Evolutionary conservation across 2,329 filamentous ascomycete species (phyloP).

Genomic region (Neofusicoccum ribis): DNA sequence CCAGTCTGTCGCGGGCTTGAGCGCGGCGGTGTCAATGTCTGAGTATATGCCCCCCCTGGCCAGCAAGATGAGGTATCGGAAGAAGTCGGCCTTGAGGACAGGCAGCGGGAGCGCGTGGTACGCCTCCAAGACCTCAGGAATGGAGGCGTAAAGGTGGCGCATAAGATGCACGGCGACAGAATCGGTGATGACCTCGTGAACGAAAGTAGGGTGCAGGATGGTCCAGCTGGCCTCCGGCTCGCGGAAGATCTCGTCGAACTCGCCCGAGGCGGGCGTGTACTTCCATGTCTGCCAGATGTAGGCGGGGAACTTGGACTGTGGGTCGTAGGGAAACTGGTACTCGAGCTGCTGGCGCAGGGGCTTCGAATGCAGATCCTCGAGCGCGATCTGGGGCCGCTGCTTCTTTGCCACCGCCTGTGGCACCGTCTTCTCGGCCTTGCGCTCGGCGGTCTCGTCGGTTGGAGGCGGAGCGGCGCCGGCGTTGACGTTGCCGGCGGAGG

Average conservation of each 20-base stretch:
- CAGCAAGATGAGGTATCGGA: constrained; percentile 70
- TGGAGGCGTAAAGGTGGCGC: constrained; percentile 78
- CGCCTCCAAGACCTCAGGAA: constrained; percentile 51
- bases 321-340: constrained; percentile 92
- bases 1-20: constrained; percentile 85
- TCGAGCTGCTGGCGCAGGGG: constrained; percentile 77
- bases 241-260: constrained; percentile 74
- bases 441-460: constrained; percentile 21
- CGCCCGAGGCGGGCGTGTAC: constrained; percentile 71
- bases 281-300: constrained; percentile 99
- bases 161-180: constrained; percentile 78
- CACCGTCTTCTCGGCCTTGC: constrained; percentile 6
- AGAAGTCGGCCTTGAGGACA: constrained; percentile 64
- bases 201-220: constrained; percentile 80
- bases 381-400: constrained; percentile 58
- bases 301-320: constrained; percentile 84
- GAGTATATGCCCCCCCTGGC: constrained; percentile 78
- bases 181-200: constrained; percentile 97
- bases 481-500: neutral
- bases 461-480: neutral
- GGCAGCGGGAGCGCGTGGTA: constrained; percentile 51
- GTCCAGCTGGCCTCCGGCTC: constrained; percentile 89
- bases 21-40: constrained; percentile 81
- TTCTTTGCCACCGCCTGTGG: constrained; percentile 40
- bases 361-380: constrained; percentile 70